Percentiles rank a stretch among this genome's conserved stretches.
Evolutionary conservation across 192 early-diverging fungal species (phyloP).

Genomic region (Pilobolus umbonatus): DNA sequence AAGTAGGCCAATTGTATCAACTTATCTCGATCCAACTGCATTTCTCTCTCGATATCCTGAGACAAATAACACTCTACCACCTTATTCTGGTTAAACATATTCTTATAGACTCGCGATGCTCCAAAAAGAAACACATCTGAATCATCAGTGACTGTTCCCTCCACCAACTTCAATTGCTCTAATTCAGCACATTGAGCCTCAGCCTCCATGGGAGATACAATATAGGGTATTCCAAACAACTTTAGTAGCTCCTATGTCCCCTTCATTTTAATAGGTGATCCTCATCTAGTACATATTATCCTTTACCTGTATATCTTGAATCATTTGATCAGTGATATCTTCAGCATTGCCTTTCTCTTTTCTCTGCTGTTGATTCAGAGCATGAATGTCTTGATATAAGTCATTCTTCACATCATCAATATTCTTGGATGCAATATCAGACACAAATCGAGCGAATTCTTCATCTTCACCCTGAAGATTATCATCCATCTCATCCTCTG

Average conservation of each 20-base stretch:
- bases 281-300: too few relatives aligned
- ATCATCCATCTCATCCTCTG: conserved; percentile 27
- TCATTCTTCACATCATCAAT: conserved; percentile 35
- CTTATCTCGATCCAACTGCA: conserved; percentile 63
- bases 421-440: conserved; percentile 40
- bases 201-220: conserved; percentile 93
- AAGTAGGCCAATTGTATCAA: conserved; percentile 84
- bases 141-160: conserved; percentile 96
- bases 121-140: conserved; percentile 98
- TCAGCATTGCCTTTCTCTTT: conserved; percentile 56
- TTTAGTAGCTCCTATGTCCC: conserved; percentile 69
- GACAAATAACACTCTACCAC: conserved; percentile 82
- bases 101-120: conserved; percentile 71
- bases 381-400: conserved; percentile 49
- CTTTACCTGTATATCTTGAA: conserved; percentile 60
- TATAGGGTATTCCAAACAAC: conserved; percentile 93
- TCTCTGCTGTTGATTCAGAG: conserved; percentile 43
- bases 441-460: conserved; percentile 66
- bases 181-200: conserved; percentile 93
- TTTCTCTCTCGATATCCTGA: conserved; percentile 57
- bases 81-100: conserved; percentile 89
- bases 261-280: too few relatives aligned
- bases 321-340: conserved; percentile 67
- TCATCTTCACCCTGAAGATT: conserved; percentile 40
- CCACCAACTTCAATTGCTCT: conserved; percentile 57